Evolutionary conservation across 257 asterid species (phyloP).

Genomic region (Solanum paucissectum): DNA sequence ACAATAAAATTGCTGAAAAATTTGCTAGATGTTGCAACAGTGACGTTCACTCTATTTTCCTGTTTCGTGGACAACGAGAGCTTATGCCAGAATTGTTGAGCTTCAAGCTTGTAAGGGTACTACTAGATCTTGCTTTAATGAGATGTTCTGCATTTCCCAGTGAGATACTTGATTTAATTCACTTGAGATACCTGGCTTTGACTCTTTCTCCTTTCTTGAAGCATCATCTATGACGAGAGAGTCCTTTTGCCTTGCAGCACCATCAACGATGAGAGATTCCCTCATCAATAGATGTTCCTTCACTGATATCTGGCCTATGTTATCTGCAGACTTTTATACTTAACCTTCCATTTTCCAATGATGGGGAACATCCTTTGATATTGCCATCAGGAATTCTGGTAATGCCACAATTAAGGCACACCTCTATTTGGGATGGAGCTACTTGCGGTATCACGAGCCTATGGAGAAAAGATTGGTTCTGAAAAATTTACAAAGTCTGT

Average conservation of each 20-base stretch:
- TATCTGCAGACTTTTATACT: neutral
- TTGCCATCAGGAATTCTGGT: neutral
- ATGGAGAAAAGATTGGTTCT: neutral
- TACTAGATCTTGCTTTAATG: neutral
- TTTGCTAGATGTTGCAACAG: neutral
- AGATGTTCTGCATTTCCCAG: neutral
- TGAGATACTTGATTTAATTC: neutral
- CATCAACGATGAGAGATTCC: neutral
- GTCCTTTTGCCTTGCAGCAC: neutral
- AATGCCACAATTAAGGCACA: neutral
- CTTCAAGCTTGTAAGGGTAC: neutral
- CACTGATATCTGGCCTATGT: neutral
- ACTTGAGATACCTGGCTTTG: neutral
- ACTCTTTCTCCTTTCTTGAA: neutral
- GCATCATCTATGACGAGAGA: neutral
- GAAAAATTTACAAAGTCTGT: neutral
- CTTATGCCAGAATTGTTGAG: neutral
- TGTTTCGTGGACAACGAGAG: neutral
- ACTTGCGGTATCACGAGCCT: neutral
- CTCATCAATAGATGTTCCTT: neutral
- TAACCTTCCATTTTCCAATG: neutral
- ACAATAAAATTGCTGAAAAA: fast-evolving
- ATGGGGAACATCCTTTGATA: neutral
- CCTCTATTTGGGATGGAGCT: neutral
- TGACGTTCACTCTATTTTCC: neutral